Base-by-base conservation (phyloP, 129 eudicot genomes). In the Smallanthus sonchifolius region DNA sequence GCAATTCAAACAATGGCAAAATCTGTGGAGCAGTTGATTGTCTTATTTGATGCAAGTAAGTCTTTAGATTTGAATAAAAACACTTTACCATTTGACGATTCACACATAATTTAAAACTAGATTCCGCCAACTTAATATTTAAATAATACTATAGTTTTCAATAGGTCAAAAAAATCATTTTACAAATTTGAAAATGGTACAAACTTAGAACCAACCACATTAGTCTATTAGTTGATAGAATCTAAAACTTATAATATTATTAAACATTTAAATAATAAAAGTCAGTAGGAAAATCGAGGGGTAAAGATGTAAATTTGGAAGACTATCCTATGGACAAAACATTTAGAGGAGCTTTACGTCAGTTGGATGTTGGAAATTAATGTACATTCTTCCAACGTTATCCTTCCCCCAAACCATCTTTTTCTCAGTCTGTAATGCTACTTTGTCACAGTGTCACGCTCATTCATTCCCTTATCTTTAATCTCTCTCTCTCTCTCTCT, bases 41-140 rank as follows among this genome's bases (percentile, higher is more conserved):
- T 91, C 68, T 87, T 94, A 56, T 94, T 94, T 81, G 98, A 94
- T 82, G 98, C 98, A 28, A 94, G 98, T 94, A 85, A 94, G 98
- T 82, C 75, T 42, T 36, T 36, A 57, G 55, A 77, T 59, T 51
- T 48, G 73, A 79, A 70, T 71, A 66, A 83, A 44, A 11, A 4
- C 38, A 67, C 39, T 14, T 55, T 56, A 20, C 69, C 67, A 47
- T 80, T 79, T 76, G 73, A 79, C 83, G 55, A 52, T 51, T 54
- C 62, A 71, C 34, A 54, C 78, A 72, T 65, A 28, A 62, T 63
- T 78, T 8, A 54, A 77, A 51, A 74, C 5, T 38, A 71, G 67
- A 71, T 78, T 78, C 82, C 67, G 60, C 19, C 54, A 24, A 38
- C 66, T 65, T 55, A 72, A 16, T 75, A 65, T 70, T 70, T 36